Evolutionary conservation across 1,284 basidiomycete genomes (phyloP), one percentile per base, ranked within the genome.

Genomic region (Mycosarcoma mackinlayi): DNA sequence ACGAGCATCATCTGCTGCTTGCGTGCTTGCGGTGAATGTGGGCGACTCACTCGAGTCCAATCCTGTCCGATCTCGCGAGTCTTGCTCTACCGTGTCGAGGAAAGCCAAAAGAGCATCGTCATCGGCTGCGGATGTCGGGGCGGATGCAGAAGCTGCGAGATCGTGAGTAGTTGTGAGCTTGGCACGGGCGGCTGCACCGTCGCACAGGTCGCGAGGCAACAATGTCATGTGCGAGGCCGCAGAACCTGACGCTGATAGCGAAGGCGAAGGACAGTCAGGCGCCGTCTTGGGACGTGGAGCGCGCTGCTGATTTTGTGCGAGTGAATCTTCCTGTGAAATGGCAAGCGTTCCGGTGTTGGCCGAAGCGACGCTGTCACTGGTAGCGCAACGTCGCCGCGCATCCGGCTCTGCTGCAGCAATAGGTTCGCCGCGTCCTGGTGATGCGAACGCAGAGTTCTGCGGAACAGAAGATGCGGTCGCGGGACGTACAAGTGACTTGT

Each of bases 81-180:
- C 69, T 28, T 67, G 45, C 25, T 72, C 69, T 7, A 72, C 63
- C 9, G 63, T 67, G 10, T 72, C 42, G 3, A 58, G 55, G 24
- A 72, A 72, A 5, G 63, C 63, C 1, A 72, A 34, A 14, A 72
- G 40, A 3, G 60, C 63, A 34, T 71, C 47, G 6, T 71, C 68
- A 14, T 52, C 62, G 5, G 49, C 27, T 19, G 41, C 50, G 1
- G 37, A 23, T 7, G 19, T 24, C n/a, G 31, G 5, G 23, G 6
- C 24, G 11, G 21, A 10, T 23, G 25, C 30, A 4, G 30, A n/a
- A 10, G 25, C 33, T 33, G 38, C 14, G 19, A 28, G 6, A 18
- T 6, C 39, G n/a, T 6, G 24, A 35, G 21, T 28, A 24, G 31
- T 0, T 21, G 33, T 18, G 4, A 21, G 35, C 4, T 40, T 21